These are phyloP conservation scores for Salisapilia sapeloensis DNA, from an alignment of 352 stramenopile species.

Conservation along the genomic window DNA sequence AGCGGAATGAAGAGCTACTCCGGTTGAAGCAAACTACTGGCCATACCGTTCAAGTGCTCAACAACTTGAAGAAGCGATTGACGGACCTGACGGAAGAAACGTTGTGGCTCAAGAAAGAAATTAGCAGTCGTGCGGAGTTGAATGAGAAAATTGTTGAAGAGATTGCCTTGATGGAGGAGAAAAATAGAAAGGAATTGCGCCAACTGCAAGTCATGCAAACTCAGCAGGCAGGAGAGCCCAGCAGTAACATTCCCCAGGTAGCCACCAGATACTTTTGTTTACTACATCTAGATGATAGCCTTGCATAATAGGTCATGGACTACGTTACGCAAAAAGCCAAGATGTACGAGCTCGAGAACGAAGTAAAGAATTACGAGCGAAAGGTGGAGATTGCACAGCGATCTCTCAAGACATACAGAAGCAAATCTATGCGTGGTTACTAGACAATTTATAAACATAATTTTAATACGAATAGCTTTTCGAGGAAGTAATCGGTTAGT, in stretches of 20 bases:
- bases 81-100: slow-evolving; percentile 75
- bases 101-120: slow-evolving; percentile 66
- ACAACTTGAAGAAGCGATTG: slow-evolving; percentile 83
- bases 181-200: slow-evolving; percentile 51
- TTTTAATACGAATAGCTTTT: too few relatives aligned
- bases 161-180: slow-evolving; percentile 39
- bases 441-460: too few relatives aligned
- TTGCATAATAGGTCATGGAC: slow-evolving; percentile 46
- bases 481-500: too few relatives aligned
- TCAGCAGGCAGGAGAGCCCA: slow-evolving; percentile 47
- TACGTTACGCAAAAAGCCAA: slow-evolving; percentile 84
- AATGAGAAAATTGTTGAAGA: slow-evolving; percentile 81
- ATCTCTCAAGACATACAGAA: slow-evolving; percentile 33
- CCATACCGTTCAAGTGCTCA: slow-evolving; percentile 81
- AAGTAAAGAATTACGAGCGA: slow-evolving; percentile 84
- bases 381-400: slow-evolving; percentile 89
- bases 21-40: slow-evolving; percentile 83
- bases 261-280: background rate
- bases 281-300: background rate
- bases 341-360: slow-evolving; percentile 74
- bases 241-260: slow-evolving; percentile 76
- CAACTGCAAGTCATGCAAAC: slow-evolving; percentile 35
- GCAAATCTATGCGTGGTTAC: slow-evolving; percentile 6
- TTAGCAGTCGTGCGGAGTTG: slow-evolving; percentile 55
- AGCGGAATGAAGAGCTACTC: slow-evolving; percentile 88